Base-by-base conservation (phyloP, 2,329 filamentous ascomycete species). In the Curvularia sp. region DNA sequence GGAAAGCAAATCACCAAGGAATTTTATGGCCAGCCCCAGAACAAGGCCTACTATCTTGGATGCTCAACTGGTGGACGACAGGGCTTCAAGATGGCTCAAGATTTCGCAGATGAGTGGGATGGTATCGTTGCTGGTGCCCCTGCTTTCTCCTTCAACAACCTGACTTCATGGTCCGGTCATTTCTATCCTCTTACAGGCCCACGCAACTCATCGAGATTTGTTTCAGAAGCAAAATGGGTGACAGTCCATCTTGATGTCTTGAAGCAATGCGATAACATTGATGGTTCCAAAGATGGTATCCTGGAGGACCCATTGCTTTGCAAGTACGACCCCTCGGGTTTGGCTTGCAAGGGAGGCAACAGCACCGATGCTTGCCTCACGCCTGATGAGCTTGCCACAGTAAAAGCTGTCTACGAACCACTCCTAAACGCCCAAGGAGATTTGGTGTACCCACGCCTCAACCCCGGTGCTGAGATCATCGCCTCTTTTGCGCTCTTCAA, bases 381-480 rank as follows among this genome's bases (percentile, higher is more conserved):
- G 0, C 57, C 69, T 10, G 70, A 69, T 0, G 82, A 85, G 68
- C 75, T 80, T 42, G 61, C 74, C 7, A 81, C 78, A 0, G 80
- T 84, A 13, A 72, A 77, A 39, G 63, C 77, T 1, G 74, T 81
- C 15, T 82, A 79, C 66, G 71, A 72, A 12, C 78, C 79, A 39
- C 76, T 83, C 31, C 74, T 77, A 61, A 74, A 78, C 55, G 72
- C 70, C 5, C 69, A 80, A 38, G 82, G 82, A 44, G 72, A 75
- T 4, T 69, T 85, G 1, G 75, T 84, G 15, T 85, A 81, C 66
- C 83, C 83, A 1, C 75, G 79, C n/a, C 78, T 85, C 68, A 78
- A 83, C 49, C 82, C 81, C 6, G 83, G 83, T 15, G 76, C 77
- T 13, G 80, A 83, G 62, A 62, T 78, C 7, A 61, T 73, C 7